Base-by-base conservation (phyloP, 345 rosid species). In the Hypericum androsaemum region DNA sequence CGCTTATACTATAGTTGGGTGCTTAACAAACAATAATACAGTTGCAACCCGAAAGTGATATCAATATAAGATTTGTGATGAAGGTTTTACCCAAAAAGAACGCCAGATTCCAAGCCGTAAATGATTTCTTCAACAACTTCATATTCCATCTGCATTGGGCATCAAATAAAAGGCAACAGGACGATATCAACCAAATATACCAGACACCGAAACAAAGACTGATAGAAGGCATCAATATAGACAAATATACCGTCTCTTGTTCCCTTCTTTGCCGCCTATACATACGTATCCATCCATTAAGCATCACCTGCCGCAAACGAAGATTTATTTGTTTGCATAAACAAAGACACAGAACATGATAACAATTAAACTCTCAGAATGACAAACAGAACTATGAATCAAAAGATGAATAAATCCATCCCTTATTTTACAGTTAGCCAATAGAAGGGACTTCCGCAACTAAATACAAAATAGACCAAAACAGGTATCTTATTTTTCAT, bases 91-190 rank as follows among this genome's bases (percentile, higher is more conserved):
- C 98, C 98, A 62, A 92, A 92, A 60, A 92, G 64, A 61, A 88
- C 70, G 60, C 98, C 98, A 58, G 96, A 92, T 73, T 92, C 96
- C 80, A 88, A 64, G 62, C 98, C 96, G 60, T 79, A 88, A 58
- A 92, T 92, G 51, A 92, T 92, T 74, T 92, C 98, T 75, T 92
- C 98, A 71, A 85, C 88, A 47, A 92, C 96, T 77, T 92, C 98
- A 78, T 75, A 83, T 57, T 83, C 95, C 74, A 73, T 65, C 98
- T 88, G 79, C 69, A 70, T 45, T 48, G 12, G 47, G 39, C 22
- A 51, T 1, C 51, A 12, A 32, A 51, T 36, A 28, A 44, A 51
- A 59, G 3, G 45, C 32, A 66, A 17, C 17, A 54, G 69, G 15
- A 63, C 7, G 8, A 8, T 38, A 28, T 35, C 41, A 12, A 6